Evolutionary conservation across 2,329 filamentous ascomycete genomes (phyloP).

Genomic region (Aspergillus alliaceus): DNA sequence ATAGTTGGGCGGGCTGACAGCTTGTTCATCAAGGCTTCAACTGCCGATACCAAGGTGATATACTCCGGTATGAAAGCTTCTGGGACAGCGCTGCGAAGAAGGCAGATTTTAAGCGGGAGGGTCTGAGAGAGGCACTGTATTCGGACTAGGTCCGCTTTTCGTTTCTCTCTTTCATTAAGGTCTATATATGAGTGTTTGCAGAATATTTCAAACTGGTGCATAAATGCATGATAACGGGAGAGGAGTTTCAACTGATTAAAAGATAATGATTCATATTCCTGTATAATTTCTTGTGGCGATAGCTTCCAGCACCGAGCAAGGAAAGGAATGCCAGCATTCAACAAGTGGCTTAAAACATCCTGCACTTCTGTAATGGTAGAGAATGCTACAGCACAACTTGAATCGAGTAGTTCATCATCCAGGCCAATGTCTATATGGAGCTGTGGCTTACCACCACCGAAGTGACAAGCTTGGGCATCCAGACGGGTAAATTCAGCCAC

Average conservation of each 20-base stretch:
- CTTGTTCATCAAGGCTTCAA: background rate
- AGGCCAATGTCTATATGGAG: too few relatives aligned
- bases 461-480: background rate
- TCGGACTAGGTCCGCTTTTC: background rate
- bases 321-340: background rate
- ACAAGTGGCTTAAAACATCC: background rate
- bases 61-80: background rate
- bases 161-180: background rate
- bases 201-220: constrained; percentile 1
- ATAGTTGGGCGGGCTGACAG: background rate
- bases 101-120: background rate
- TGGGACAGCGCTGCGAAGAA: background rate
- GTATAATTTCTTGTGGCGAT: too few relatives aligned
- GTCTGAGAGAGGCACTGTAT: constrained; percentile 1
- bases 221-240: background rate
- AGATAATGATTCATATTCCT: too few relatives aligned
- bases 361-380: too few relatives aligned
- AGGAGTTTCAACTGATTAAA: constrained; percentile 5
- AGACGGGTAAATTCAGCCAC: too few relatives aligned
- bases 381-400: too few relatives aligned
- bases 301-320: background rate
- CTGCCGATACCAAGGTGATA: background rate
- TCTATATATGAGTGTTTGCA: background rate
- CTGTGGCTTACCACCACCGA: too few relatives aligned
- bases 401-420: too few relatives aligned